Evolutionary conservation across 306 rosid species (phyloP), one percentile per base, ranked within the genome.

Genomic region (Comarum palustre): DNA sequence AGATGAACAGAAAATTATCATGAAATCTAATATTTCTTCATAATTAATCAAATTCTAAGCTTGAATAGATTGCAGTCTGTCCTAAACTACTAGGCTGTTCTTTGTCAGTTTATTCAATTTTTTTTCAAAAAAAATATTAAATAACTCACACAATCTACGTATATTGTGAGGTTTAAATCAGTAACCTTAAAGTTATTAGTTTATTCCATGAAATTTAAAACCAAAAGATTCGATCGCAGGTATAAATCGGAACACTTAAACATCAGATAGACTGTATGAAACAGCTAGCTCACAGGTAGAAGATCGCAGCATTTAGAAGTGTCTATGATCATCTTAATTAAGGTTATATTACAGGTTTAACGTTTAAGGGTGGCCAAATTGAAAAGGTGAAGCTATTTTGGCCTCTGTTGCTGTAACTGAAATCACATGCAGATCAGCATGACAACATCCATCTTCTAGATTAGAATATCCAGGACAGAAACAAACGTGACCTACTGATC

Each of bases 381-480:
- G 13, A 51, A 51, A 70, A 70, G 19, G 64, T 51, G 20, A 50
- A n/a, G 58, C 16, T 50, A 19, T 50, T 34, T 32, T 42, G 47
- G 41, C 32, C 39, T 14, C 29, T 59, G 13, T 76, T 38, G 32
- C 25, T 52, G 61, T 54, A 50, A 32, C 66, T 64, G 54, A 71
- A 65, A 54, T 72, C 77, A 71, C 61, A 64, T 43, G 60, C 71
- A 32, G 29, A 61, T 69, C 63, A 52, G 67, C 66, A 60, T 31
- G 66, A 60, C 73, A 71, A 20, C 20, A 57, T 65, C 42, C 47
- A 52, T 71, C 45, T 65, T 47, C 43, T 62, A 43, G 48, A 55
- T 24, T 50, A 36, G 63, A 70, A 31, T 73, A 55, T 66, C 78
- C 82, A 77, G 38, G 74, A 76, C 77, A 77, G 64, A 72, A 72